A percentile compares a stretch with the other conserved stretches of the same genome.
Conservation (phyloP, 148 eudicot species). For the Camellia sinensis region DNA sequence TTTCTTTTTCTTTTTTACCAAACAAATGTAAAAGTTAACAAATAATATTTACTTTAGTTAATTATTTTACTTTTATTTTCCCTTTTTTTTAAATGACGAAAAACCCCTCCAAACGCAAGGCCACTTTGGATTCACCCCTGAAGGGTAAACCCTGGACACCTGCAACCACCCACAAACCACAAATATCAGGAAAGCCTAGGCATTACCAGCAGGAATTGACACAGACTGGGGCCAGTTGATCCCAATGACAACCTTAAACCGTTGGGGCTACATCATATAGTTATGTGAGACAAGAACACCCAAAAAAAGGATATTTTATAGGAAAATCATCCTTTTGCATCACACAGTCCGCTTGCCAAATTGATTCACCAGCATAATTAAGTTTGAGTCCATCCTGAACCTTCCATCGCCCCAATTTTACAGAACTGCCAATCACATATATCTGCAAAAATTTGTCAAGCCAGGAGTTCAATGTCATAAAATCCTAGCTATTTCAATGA, state of each 20-base stretch:
- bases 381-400: slow-evolving; percentile 68
- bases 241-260: too few species aligned
- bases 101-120: too few species aligned
- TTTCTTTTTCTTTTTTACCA: background rate
- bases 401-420: slow-evolving; percentile 79
- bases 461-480: background rate
- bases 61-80: too few species aligned
- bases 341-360: slow-evolving; percentile 77
- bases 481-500: slow-evolving; percentile 2
- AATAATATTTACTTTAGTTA: background rate
- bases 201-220: too few species aligned
- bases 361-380: slow-evolving; percentile 73
- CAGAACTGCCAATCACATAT: slow-evolving; percentile 78
- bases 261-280: background rate
- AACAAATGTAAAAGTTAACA: background rate
- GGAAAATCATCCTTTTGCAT: slow-evolving; percentile 74
- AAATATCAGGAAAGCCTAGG: too few species aligned
- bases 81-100: too few species aligned
- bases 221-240: too few species aligned
- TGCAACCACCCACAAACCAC: too few species aligned
- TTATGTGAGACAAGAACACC: slow-evolving; percentile 6
- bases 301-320: slow-evolving; percentile 77
- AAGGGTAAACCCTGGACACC: too few species aligned
- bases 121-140: too few species aligned
- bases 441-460: slow-evolving; percentile 44